phyloP scores from a whole-genome alignment of 371 early-diverging fungal species.

The Nematocida sp. region DNA sequence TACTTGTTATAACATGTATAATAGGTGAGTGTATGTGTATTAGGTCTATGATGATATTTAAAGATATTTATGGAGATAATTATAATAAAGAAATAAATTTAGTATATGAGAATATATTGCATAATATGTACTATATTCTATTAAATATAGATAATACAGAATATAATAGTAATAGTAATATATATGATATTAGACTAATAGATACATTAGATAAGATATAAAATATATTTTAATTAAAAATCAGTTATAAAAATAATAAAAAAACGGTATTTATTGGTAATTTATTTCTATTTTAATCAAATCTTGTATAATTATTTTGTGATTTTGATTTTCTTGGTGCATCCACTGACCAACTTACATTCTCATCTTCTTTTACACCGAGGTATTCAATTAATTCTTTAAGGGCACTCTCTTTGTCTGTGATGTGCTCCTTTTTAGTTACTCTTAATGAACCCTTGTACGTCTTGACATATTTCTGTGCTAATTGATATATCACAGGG shows the following conservation, averaged over 20 bases:
- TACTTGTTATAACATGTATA: background rate
- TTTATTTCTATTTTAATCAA: slow-evolving; percentile 3
- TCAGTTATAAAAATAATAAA: background rate
- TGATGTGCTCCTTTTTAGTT: slow-evolving; percentile 25
- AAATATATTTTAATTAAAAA: background rate
- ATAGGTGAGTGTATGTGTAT: background rate
- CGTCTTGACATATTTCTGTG: slow-evolving; percentile 59
- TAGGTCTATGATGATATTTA: background rate
- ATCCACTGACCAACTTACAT: slow-evolving; percentile 30
- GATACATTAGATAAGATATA: background rate
- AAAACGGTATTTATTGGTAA: background rate
- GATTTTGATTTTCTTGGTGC: slow-evolving; percentile 23
- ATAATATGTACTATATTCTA: background rate
- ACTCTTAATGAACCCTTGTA: slow-evolving; percentile 51
- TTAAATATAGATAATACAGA: background rate
- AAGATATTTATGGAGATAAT: background rate
- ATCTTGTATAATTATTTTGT: background rate
- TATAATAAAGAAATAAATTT: background rate
- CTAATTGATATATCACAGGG: slow-evolving; percentile 29
- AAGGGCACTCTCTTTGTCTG: background rate
- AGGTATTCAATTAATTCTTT: slow-evolving; percentile 34
- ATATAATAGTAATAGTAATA: background rate
- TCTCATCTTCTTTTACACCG: slow-evolving; percentile 53
- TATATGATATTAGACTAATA: background rate
- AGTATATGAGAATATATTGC: background rate